phyloP scores from a whole-genome alignment of 208 protist species.

The Lotmaria passim region DNA sequence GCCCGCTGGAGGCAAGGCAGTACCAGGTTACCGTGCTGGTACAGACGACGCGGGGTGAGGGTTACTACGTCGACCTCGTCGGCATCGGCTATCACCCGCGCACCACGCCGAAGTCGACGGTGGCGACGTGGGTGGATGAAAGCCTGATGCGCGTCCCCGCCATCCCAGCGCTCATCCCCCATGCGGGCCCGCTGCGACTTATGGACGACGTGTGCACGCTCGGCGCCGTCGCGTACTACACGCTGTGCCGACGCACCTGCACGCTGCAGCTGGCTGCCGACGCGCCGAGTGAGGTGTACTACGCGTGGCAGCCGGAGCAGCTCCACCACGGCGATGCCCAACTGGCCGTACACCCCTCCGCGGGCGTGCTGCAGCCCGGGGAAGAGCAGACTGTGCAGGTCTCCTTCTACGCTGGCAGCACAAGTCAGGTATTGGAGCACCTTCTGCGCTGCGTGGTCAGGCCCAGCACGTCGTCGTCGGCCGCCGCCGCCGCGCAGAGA shows the following conservation, averaged over 20 bases:
- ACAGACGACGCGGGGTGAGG: constrained; percentile 56
- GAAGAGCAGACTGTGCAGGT: constrained; percentile 49
- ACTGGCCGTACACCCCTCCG: constrained; percentile 45
- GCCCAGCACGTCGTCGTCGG: constrained; percentile 39
- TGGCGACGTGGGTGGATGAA: constrained; percentile 40
- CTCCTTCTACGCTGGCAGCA: constrained; percentile 76
- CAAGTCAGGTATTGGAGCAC: constrained; percentile 77
- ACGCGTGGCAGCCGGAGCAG: constrained; percentile 33
- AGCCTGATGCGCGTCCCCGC: constrained; percentile 65
- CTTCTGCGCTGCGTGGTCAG: constrained; percentile 61
- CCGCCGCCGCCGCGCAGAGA: not conserved
- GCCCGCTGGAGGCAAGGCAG: constrained; percentile 81
- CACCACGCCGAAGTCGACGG: constrained; percentile 30
- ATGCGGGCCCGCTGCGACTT: constrained; percentile 46
- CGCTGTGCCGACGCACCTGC: constrained; percentile 77
- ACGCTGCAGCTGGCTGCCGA: constrained; percentile 44
- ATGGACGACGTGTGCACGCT: constrained; percentile 75
- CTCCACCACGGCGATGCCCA: constrained; percentile 64
- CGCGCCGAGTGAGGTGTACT: constrained; percentile 18
- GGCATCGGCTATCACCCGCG: constrained; percentile 86
- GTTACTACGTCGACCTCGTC: constrained; percentile 72
- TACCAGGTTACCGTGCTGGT: constrained; percentile 78
- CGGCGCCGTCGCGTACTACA: constrained; percentile 79
- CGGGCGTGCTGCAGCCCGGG: constrained; percentile 65
- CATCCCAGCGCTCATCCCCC: constrained; percentile 33